phyloP scores from a whole-genome alignment of 257 asterid genomes.

The Oldenlandia corymbosa region DNA sequence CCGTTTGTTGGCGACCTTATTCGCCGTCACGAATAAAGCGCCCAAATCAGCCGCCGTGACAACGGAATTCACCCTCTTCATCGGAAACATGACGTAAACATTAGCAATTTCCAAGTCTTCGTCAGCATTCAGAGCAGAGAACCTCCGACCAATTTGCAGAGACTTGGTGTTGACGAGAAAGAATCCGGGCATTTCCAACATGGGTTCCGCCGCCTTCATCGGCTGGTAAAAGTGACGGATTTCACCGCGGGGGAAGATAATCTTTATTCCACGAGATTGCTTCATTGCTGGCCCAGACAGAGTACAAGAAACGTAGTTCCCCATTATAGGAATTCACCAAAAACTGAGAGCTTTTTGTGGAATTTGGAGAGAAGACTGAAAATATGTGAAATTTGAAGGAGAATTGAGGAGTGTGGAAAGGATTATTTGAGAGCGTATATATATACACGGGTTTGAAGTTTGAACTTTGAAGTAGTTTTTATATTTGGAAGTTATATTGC shows the following conservation, averaged over 20 bases:
- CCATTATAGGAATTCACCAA: conserved; percentile 24
- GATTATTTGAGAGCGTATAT: conserved; percentile 5
- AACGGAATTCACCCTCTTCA: conserved; percentile 55
- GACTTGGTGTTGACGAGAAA: conserved; percentile 55
- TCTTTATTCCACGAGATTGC: conserved; percentile 38
- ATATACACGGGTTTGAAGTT: too few species aligned
- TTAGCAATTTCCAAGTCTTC: conserved; percentile 71
- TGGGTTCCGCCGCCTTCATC: conserved; percentile 58
- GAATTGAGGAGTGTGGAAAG: neutral
- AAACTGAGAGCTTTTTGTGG: too few species aligned
- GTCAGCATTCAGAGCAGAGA: conserved; percentile 67
- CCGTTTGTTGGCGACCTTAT: conserved; percentile 47
- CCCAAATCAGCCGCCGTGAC: conserved; percentile 73
- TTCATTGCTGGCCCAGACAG: conserved; percentile 31
- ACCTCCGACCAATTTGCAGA: conserved; percentile 62
- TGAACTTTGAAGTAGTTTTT: neutral
- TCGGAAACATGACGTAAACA: conserved; percentile 63
- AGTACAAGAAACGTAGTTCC: conserved; percentile 53
- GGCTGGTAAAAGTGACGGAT: conserved; percentile 31
- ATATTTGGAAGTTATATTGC: neutral
- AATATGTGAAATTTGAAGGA: neutral
- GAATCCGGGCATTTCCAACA: conserved; percentile 53
- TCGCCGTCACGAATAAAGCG: conserved; percentile 54
- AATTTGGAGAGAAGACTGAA: neutral
- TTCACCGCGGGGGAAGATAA: conserved; percentile 51